A percentile compares a stretch with the other conserved stretches of the same genome.
Conservation (phyloP, 495 filamentous ascomycete genomes). For the Jackrogersella multiformis region DNA sequence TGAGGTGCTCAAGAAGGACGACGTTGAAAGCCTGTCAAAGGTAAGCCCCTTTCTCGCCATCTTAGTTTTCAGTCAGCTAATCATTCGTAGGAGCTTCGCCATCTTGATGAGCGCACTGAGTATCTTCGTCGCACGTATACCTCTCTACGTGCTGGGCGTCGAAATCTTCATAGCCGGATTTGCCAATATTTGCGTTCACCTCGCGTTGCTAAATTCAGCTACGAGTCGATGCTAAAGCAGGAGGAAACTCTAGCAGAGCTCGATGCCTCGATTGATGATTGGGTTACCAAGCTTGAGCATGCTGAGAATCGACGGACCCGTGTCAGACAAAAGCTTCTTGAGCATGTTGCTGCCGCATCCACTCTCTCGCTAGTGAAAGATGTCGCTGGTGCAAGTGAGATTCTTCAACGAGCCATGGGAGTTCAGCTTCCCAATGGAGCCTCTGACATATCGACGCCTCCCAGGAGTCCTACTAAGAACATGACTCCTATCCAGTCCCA, state of each 20-base stretch:
- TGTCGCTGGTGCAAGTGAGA: constrained; percentile 50
- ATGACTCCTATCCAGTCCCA: constrained; percentile 42
- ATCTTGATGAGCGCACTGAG: constrained; percentile 74
- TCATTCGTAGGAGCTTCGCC: constrained; percentile 65
- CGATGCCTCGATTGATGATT: constrained; percentile 78
- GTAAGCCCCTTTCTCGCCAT: constrained; percentile 49
- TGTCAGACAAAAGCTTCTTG: constrained; percentile 78
- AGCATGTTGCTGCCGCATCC: constrained; percentile 73
- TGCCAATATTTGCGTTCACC: constrained; percentile 72
- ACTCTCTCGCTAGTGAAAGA: constrained; percentile 51
- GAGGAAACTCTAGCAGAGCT: constrained; percentile 77
- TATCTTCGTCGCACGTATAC: constrained; percentile 76
- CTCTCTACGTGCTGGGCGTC: constrained; percentile 71
- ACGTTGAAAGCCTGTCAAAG: constrained; percentile 71
- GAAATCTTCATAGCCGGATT: constrained; percentile 73
- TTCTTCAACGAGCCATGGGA: constrained; percentile 53
- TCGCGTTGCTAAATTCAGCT: constrained; percentile 68
- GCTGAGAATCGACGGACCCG: constrained; percentile 76
- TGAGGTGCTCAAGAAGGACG: constrained; percentile 70
- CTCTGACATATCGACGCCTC: constrained; percentile 59
- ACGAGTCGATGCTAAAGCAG: constrained; percentile 75
- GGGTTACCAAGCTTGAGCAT: constrained; percentile 75
- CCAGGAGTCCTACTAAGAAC: constrained; percentile 56
- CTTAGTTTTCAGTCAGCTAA: constrained; percentile 24
- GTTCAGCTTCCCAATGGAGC: constrained; percentile 48